phyloP scores from a whole-genome alignment of 306 rosid genomes.

The Cicer cuneatum region DNA sequence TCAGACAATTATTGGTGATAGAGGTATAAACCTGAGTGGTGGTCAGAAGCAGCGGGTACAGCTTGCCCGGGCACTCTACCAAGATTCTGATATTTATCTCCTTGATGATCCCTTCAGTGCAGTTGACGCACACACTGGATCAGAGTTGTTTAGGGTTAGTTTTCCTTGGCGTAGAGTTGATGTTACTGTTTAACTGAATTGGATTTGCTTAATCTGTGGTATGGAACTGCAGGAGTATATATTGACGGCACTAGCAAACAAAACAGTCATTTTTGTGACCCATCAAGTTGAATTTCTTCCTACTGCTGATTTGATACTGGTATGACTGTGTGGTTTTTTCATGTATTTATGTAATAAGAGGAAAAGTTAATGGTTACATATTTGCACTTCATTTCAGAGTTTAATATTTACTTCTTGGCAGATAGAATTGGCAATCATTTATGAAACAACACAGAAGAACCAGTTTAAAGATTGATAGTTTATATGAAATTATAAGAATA shows the following conservation, averaged over 20 bases:
- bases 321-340: conserved; percentile 51
- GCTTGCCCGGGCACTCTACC: conserved; percentile 99
- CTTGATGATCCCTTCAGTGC: conserved; percentile 99
- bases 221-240: conserved; percentile 87
- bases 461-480: no score
- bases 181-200: conserved; percentile 44
- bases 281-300: conserved; percentile 99
- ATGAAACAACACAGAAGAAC: background rate
- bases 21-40: conserved; percentile 98
- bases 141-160: conserved; percentile 69
- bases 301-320: conserved; percentile 91
- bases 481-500: background rate
- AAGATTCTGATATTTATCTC: conserved; percentile 95
- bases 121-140: conserved; percentile 97
- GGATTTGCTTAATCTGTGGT: conserved; percentile 48
- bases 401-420: conserved; percentile 8
- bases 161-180: conserved; percentile 38
- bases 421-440: conserved; percentile 20
- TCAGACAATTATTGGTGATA: conserved; percentile 96
- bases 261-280: conserved; percentile 92
- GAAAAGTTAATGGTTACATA: conserved; percentile 34
- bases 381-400: conserved; percentile 4
- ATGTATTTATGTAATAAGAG: conserved; percentile 38
- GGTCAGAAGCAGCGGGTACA: conserved; percentile 99
- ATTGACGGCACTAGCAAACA: conserved; percentile 81